Conservation (phyloP, 2,329 filamentous ascomycete genomes). For the Dothideomycetidae sp. region DNA sequence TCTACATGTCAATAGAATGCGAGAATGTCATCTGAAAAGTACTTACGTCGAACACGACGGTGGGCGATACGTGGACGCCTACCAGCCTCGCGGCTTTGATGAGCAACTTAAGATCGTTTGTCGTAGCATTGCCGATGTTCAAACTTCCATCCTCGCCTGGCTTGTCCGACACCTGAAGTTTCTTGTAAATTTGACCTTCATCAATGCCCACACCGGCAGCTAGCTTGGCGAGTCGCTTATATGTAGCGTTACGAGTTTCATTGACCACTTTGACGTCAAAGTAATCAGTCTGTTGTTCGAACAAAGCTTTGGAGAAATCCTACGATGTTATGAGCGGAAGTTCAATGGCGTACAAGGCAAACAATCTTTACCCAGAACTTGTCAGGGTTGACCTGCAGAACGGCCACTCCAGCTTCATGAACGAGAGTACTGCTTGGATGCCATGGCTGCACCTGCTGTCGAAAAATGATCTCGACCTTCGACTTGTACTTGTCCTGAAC, state of each 20-base stretch:
- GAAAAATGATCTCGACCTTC: slow-evolving; percentile 63
- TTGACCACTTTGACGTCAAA: slow-evolving; percentile 77
- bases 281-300: slow-evolving; percentile 56
- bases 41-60: slow-evolving; percentile 64
- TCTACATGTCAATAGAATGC: slow-evolving; percentile 9
- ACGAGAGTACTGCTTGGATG: slow-evolving; percentile 59
- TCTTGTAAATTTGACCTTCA: slow-evolving; percentile 51
- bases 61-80: slow-evolving; percentile 82
- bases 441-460: slow-evolving; percentile 89
- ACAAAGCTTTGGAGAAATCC: slow-evolving; percentile 56
- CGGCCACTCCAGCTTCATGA: slow-evolving; percentile 74
- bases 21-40: not conserved
- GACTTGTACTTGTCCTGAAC: slow-evolving; percentile 47
- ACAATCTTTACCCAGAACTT: slow-evolving; percentile 57
- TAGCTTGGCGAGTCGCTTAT: slow-evolving; percentile 62
- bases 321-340: not conserved
- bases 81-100: slow-evolving; percentile 61
- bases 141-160: slow-evolving; percentile 50
- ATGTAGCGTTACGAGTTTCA: slow-evolving; percentile 74
- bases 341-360: too few species aligned
- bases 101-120: slow-evolving; percentile 69
- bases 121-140: slow-evolving; percentile 71
- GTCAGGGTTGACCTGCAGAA: slow-evolving; percentile 52
- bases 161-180: slow-evolving; percentile 57
- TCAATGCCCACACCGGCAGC: slow-evolving; percentile 55